These are phyloP conservation scores for Phalaenopsis aphrodite DNA, from an alignment of 106 monocot genomes.

Conservation along the genomic window DNA sequence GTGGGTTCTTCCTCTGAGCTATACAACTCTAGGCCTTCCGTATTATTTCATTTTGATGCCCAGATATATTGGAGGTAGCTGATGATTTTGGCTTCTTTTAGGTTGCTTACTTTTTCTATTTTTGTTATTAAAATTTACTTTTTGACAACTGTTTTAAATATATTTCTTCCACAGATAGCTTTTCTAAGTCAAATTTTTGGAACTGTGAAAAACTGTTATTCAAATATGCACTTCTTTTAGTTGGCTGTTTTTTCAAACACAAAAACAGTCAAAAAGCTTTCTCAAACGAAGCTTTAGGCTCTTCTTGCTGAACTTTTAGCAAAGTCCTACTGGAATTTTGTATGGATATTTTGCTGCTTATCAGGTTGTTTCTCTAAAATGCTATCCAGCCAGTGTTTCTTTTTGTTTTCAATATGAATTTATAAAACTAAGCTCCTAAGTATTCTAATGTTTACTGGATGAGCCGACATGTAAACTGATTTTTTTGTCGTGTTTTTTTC, in stretches of 20 bases:
- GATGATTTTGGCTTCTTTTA: too few relatives aligned
- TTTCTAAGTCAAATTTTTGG: too few relatives aligned
- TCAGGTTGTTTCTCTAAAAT: not conserved
- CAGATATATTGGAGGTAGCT: not conserved
- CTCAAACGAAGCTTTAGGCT: not conserved
- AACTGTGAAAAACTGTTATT: too few relatives aligned
- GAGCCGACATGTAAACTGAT: not conserved
- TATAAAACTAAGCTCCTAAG: not conserved
- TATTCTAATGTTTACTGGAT: not conserved
- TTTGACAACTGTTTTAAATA: not conserved
- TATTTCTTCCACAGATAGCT: too few relatives aligned
- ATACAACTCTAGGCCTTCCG: not conserved
- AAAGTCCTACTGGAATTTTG: not conserved
- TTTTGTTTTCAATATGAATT: not conserved
- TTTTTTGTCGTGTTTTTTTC: not conserved
- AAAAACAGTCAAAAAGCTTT: too few relatives aligned
- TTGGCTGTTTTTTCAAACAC: not conserved
- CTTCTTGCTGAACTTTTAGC: not conserved
- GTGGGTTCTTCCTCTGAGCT: slow-evolving; percentile 24
- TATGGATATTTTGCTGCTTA: not conserved
- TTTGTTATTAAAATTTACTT: not conserved
- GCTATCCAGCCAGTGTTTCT: not conserved
- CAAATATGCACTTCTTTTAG: too few relatives aligned
- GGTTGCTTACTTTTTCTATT: too few relatives aligned
- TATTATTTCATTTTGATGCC: not conserved